phyloP scores from a whole-genome alignment of 495 filamentous ascomycete species.

The Neurospora sublineolata region DNA sequence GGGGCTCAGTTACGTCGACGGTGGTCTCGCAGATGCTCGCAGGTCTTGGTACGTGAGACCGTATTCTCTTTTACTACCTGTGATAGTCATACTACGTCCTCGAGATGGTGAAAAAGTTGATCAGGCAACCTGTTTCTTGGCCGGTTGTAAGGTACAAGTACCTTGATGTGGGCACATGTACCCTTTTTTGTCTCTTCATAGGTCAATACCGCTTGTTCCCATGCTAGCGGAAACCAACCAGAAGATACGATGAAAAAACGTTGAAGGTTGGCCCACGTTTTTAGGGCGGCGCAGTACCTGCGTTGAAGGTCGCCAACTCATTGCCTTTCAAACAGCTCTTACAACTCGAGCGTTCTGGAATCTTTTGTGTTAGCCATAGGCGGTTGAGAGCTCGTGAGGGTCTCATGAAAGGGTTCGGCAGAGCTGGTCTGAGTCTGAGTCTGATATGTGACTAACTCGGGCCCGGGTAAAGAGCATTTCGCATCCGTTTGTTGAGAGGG shows the following conservation, averaged over 20 bases:
- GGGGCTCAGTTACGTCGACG: background rate
- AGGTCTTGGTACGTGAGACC: background rate
- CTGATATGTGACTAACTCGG: slow-evolving; percentile 2
- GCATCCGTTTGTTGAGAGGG: background rate
- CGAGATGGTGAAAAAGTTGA: background rate
- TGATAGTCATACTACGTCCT: background rate
- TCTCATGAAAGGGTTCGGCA: background rate
- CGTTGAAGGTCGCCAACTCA: background rate
- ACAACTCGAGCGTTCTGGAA: background rate
- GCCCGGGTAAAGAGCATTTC: background rate
- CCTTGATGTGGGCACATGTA: background rate
- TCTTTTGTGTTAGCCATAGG: background rate
- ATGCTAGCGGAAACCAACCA: background rate
- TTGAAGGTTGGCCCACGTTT: background rate
- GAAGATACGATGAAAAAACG: background rate
- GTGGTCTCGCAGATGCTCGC: background rate
- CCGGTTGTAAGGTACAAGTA: background rate
- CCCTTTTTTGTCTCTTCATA: background rate
- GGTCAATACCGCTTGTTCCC: background rate
- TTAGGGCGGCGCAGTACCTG: background rate
- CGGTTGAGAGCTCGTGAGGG: background rate
- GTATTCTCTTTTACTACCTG: background rate
- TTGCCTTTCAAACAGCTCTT: background rate
- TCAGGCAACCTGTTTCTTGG: background rate
- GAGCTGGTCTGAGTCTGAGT: background rate